Evolutionary conservation across 805 yeast species (phyloP).

Genomic region (Starmerella roubikii): DNA sequence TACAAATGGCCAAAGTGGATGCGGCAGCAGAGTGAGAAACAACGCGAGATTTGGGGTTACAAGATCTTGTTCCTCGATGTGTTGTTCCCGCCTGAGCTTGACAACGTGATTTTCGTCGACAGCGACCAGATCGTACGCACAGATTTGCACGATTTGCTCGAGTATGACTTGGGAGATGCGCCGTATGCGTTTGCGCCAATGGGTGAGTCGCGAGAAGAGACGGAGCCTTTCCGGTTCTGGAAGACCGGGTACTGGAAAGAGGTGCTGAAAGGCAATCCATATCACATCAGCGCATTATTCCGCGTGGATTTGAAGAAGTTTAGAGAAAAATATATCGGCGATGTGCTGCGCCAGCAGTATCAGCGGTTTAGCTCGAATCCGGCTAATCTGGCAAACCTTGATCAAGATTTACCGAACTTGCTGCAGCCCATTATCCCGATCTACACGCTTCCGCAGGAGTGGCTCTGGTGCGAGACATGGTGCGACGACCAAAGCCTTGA

Average conservation of each 20-base stretch:
- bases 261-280: constrained; percentile 38
- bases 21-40: constrained; percentile 61
- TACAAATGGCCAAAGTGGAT: constrained; percentile 93
- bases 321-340: constrained; percentile 61
- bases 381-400: constrained; percentile 64
- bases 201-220: constrained; percentile 68
- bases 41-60: constrained; percentile 75
- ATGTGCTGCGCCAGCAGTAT: constrained; percentile 66
- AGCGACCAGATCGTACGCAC: constrained; percentile 72
- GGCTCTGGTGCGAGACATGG: constrained; percentile 95
- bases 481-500: constrained; percentile 50
- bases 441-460: constrained; percentile 60
- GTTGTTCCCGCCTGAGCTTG: constrained; percentile 63
- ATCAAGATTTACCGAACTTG: constrained; percentile 89
- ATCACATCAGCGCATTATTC: constrained; percentile 75
- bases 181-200: constrained; percentile 80
- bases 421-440: constrained; percentile 57
- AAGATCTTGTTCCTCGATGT: constrained; percentile 79
- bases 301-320: constrained; percentile 63
- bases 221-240: constrained; percentile 87
- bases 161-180: constrained; percentile 60
- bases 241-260: constrained; percentile 80
- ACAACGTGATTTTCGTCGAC: constrained; percentile 71
- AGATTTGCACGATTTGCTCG: constrained; percentile 54
- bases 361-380: constrained; percentile 72